A percentile compares a stretch with the other conserved stretches of the same genome.
phyloP scores from a whole-genome alignment of 257 asterid species.

The Lycium ferocissimum region DNA sequence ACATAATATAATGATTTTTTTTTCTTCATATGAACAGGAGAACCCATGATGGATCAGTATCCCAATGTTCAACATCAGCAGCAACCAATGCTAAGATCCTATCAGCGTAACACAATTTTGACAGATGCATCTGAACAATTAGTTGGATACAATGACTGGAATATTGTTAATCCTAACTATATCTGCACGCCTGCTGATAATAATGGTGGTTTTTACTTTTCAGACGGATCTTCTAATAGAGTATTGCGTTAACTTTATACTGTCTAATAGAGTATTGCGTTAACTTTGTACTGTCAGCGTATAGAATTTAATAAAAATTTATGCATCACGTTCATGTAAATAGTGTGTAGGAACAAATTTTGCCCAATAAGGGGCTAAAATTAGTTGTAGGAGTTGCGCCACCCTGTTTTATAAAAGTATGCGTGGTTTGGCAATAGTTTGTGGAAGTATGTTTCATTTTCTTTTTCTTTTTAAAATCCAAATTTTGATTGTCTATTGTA shows the following conservation, averaged over 20 bases:
- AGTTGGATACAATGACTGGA: slow-evolving; percentile 26
- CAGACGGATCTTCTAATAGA: slow-evolving; percentile 35
- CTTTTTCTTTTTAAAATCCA: background rate
- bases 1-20: slow-evolving; percentile 5
- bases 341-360: slow-evolving; percentile 13
- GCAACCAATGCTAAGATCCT: slow-evolving; percentile 1
- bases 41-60: slow-evolving; percentile 25
- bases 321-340: background rate
- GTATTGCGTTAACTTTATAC: background rate
- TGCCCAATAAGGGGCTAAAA: slow-evolving; percentile 13
- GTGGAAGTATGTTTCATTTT: background rate
- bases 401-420: slow-evolving; percentile 34
- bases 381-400: slow-evolving; percentile 32
- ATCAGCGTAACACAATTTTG: slow-evolving; percentile 30
- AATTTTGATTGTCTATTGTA: background rate
- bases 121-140: slow-evolving; percentile 35
- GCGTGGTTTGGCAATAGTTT: slow-evolving; percentile 40
- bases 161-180: slow-evolving; percentile 7
- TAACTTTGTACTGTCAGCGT: background rate
- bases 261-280: background rate
- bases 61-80: slow-evolving; percentile 27
- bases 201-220: slow-evolving; percentile 24
- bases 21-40: slow-evolving; percentile 33
- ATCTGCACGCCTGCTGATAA: slow-evolving; percentile 28
- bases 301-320: background rate